Evolutionary conservation across 805 yeast genomes (phyloP).

Genomic region (Grigorovia humatica): DNA sequence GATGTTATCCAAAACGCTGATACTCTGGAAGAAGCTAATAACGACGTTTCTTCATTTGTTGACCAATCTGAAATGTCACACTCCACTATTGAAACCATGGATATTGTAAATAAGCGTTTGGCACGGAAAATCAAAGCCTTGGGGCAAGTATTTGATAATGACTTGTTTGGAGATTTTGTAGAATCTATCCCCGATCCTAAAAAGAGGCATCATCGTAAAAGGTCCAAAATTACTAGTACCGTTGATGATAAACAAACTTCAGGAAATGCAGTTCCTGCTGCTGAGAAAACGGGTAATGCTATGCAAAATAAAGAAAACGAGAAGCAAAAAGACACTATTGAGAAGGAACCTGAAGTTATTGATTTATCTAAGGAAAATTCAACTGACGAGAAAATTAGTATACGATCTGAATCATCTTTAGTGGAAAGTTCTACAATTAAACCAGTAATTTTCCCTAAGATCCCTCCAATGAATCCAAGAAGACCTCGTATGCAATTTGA

Average conservation of each 20-base stretch:
- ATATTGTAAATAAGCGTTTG: conserved; percentile 3
- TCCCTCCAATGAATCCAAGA: conserved; percentile 11
- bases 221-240: background rate
- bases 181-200: conserved; percentile 1
- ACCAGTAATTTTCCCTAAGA: background rate
- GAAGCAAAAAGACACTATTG: background rate
- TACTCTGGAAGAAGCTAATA: background rate
- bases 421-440: background rate
- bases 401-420: background rate
- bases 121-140: conserved; percentile 6
- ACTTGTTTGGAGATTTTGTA: conserved; percentile 21
- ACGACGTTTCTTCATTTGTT: background rate
- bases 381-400: background rate
- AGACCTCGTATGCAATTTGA: conserved; percentile 9
- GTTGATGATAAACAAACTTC: background rate
- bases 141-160: conserved; percentile 22
- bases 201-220: background rate
- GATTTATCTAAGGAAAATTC: background rate
- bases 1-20: background rate
- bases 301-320: background rate
- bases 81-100: conserved; percentile 3
- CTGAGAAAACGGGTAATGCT: too few species aligned
- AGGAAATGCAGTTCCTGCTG: too few species aligned
- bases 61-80: background rate
- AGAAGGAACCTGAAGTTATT: background rate